These are phyloP conservation scores for Candida arabinofermentans DNA, from an alignment of 805 yeast genomes.

Conservation along the genomic window DNA sequence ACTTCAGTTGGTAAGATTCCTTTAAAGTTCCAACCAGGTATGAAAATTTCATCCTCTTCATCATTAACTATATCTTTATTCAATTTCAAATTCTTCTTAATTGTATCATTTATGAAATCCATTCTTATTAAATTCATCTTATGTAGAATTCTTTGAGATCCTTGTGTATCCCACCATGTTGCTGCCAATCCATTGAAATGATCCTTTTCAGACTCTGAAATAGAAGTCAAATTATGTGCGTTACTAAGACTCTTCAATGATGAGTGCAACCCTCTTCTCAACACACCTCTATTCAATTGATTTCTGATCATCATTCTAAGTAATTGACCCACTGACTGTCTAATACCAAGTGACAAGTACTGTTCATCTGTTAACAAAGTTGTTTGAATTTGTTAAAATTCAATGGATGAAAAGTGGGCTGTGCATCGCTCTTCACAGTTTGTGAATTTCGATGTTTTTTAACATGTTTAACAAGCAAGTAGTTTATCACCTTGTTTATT, in stretches of 20 bases:
- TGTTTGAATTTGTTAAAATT: too few relatives aligned
- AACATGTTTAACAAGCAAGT: too few relatives aligned
- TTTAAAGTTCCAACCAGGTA: conserved; percentile 69
- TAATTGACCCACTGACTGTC: too few relatives aligned
- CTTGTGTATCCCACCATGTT: conserved; percentile 98
- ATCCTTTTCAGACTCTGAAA: conserved; percentile 59
- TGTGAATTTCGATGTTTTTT: too few relatives aligned
- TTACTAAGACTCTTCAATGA: not conserved
- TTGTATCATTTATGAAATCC: conserved; percentile 74
- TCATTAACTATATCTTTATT: conserved; percentile 36
- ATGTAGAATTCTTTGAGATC: conserved; percentile 90
- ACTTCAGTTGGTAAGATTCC: conserved; percentile 62
- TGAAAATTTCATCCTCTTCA: conserved; percentile 47
- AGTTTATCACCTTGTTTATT: not conserved
- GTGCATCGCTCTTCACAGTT: too few relatives aligned
- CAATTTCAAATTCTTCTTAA: conserved; percentile 41
- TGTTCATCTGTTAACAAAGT: too few relatives aligned
- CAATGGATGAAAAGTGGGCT: too few relatives aligned
- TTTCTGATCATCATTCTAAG: not conserved
- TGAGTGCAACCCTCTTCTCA: conserved; percentile 1
- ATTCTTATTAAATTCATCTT: conserved; percentile 88
- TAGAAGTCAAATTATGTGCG: conserved; percentile 27
- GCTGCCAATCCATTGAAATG: conserved; percentile 86
- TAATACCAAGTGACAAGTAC: too few relatives aligned
- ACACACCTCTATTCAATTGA: not conserved